These are phyloP conservation scores for Tylopilus sp. DNA, from an alignment of 1,284 basidiomycete genomes.

Conservation along the genomic window DNA sequence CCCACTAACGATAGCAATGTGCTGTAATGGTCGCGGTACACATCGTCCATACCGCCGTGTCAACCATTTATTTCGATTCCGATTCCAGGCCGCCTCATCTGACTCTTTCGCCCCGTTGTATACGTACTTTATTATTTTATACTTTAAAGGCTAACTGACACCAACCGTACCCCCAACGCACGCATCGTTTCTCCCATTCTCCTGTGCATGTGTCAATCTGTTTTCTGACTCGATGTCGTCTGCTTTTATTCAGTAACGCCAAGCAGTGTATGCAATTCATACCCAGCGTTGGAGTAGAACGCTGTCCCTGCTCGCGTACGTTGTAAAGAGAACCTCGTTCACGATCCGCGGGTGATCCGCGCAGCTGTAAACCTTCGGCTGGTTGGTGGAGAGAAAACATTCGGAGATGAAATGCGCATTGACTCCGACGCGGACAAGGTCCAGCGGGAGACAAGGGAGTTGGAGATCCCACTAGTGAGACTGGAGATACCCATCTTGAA, in stretches of 20 bases:
- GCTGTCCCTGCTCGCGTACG: constrained; percentile 15
- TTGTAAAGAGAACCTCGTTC: constrained; percentile 8
- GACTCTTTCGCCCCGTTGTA: constrained; percentile 20
- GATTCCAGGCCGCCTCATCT: constrained; percentile 20
- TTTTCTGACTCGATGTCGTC: constrained; percentile 5
- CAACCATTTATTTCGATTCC: constrained; percentile 4
- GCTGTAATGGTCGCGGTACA: constrained; percentile 4
- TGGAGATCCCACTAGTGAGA: not conserved
- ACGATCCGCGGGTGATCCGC: constrained; percentile 29
- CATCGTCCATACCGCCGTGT: constrained; percentile 6
- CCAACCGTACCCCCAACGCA: constrained; percentile 18
- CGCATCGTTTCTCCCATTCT: constrained; percentile 8
- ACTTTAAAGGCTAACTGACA: constrained; percentile 30
- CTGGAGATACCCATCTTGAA: not conserved
- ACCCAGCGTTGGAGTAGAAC: constrained; percentile 6
- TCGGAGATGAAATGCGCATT: constrained; percentile 29
- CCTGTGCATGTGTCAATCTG: constrained; percentile 4
- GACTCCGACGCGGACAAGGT: constrained; percentile 23
- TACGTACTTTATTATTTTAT: constrained; percentile 34
- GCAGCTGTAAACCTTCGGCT: constrained; percentile 24
- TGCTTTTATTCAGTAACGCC: constrained; percentile 10
- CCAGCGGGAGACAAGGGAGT: not conserved
- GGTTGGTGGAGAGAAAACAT: constrained; percentile 14
- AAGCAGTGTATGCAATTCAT: constrained; percentile 12
- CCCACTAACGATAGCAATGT: constrained; percentile 9